A percentile compares a stretch with the other conserved stretches of the same genome.
Evolutionary conservation across 177 flowering plant species (phyloP).

Genomic region (Vitis hybrid): DNA sequence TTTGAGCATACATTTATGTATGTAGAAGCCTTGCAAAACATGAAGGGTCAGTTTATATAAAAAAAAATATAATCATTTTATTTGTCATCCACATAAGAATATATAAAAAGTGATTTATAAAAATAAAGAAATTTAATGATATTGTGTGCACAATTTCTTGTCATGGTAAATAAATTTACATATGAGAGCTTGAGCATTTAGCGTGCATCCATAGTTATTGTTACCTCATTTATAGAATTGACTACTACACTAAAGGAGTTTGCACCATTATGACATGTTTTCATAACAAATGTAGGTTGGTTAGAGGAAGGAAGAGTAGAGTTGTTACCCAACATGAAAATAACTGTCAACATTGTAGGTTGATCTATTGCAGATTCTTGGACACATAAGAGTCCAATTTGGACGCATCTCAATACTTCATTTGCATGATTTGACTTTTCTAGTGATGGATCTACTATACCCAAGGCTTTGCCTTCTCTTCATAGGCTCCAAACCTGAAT

Average conservation of each 20-base stretch:
- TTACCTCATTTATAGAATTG: constrained; percentile 21
- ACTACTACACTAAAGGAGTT: constrained; percentile 14
- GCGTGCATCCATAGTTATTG: constrained; percentile 18
- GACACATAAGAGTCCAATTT: constrained; percentile 40
- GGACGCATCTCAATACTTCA: constrained; percentile 26
- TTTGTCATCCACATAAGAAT: too few relatives aligned
- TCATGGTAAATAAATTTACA: too few relatives aligned
- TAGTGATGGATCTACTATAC: too few relatives aligned
- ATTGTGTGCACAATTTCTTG: too few relatives aligned
- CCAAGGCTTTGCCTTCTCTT: constrained; percentile 17
- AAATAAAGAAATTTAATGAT: too few relatives aligned
- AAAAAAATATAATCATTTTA: too few relatives aligned
- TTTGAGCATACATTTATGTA: too few relatives aligned
- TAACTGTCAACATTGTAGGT: constrained; percentile 30
- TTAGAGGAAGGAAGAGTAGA: constrained; percentile 20
- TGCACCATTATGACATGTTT: neutral
- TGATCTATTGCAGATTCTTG: constrained; percentile 30
- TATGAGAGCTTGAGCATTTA: neutral
- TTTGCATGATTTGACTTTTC: too few relatives aligned
- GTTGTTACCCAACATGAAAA: constrained; percentile 30
- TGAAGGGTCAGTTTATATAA: too few relatives aligned
- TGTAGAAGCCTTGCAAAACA: too few relatives aligned
- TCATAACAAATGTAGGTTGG: constrained; percentile 27
- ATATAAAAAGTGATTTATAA: too few relatives aligned
- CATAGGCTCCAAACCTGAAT: constrained; percentile 30